Conservation (phyloP, 108 stramenopile species). For the Fistulifera solaris region DNA sequence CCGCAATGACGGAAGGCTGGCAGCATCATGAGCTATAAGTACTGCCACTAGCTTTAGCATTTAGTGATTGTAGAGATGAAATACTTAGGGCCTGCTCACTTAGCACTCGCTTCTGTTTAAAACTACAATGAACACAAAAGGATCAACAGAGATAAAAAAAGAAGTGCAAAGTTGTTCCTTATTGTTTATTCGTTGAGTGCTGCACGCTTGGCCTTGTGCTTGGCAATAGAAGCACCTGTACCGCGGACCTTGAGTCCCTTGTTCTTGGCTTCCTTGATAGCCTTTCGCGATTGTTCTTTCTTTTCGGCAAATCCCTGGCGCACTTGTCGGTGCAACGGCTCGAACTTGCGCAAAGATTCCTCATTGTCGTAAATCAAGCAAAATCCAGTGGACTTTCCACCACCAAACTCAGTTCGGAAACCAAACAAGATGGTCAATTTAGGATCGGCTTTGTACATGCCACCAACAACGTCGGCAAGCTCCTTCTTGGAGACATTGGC, state of each 20-base stretch:
- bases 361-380: constrained; percentile 96
- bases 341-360: constrained; percentile 91
- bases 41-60: too few species aligned
- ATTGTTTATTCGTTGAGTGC: constrained; percentile 63
- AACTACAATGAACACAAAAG: too few species aligned
- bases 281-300: constrained; percentile 92
- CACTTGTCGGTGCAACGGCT: constrained; percentile 93
- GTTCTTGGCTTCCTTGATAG: constrained; percentile 99
- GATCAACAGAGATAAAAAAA: too few species aligned
- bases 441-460: constrained; percentile 92
- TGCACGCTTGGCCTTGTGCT: constrained; percentile 99
- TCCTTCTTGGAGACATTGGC: constrained; percentile 91
- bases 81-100: too few species aligned
- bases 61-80: too few species aligned
- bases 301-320: constrained; percentile 77
- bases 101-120: too few species aligned
- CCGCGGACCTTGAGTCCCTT: constrained; percentile 96
- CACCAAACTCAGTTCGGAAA: constrained; percentile 96
- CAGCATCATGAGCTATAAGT: too few species aligned
- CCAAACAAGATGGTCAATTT: constrained; percentile 86
- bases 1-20: too few species aligned
- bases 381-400: constrained; percentile 96
- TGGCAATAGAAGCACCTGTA: constrained; percentile 94
- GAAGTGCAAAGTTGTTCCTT: too few species aligned
- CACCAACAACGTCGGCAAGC: constrained; percentile 86